Evolutionary conservation across 495 filamentous ascomycete species (phyloP), one percentile per base, ranked within the genome.

Genomic region (Penicillium bovifimosum): DNA sequence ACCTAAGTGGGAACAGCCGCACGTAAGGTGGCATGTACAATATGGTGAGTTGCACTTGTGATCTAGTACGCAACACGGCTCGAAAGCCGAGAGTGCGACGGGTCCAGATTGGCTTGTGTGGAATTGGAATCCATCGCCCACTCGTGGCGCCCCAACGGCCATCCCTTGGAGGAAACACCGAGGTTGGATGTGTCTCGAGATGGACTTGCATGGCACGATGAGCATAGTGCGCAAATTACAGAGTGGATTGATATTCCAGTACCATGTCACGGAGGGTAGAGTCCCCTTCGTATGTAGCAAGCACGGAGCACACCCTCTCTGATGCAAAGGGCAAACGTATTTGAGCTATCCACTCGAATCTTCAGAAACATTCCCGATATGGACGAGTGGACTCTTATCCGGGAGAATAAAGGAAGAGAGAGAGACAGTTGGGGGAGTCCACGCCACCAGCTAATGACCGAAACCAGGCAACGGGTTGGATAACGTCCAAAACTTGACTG

Each of bases 21-120:
- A 53, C 51, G 42, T 53, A 46, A 43, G 36, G 43, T 41, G 48
- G 47, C 26, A 18, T 27, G 36, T 36, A 36, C 34, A 36, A 36
- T n/a, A n/a, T 53, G 39, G 56, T 59, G 50, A 44, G 56, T 59
- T 52, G 56, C 56, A 59, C 56, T 32, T 55, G 56, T 59, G 56
- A 55, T 55, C 43, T 38, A 49, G 52, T 28, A n/a, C n/a, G 51
- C 29, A 33, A 39, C 35, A 1, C 33, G 39, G n/a, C 38, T 31
- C 38, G 28, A 54, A 35, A 33, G 42, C 43, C 36, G 14, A 44
- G 32, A 16, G 10, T 47, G 43, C 29, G 26, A 27, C 20, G 40
- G 35, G 35, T 32, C 46, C 20, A 32, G 45, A 54, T 54, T 39
- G 45, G 45, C 45, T 48, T 33, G 42, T 33, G 42, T 38, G 46